Percentiles rank a stretch among this genome's conserved stretches.
These are phyloP conservation scores for Penicillium sclerotigenum DNA, from an alignment of 2,329 filamentous ascomycete genomes.

Conservation along the genomic window DNA sequence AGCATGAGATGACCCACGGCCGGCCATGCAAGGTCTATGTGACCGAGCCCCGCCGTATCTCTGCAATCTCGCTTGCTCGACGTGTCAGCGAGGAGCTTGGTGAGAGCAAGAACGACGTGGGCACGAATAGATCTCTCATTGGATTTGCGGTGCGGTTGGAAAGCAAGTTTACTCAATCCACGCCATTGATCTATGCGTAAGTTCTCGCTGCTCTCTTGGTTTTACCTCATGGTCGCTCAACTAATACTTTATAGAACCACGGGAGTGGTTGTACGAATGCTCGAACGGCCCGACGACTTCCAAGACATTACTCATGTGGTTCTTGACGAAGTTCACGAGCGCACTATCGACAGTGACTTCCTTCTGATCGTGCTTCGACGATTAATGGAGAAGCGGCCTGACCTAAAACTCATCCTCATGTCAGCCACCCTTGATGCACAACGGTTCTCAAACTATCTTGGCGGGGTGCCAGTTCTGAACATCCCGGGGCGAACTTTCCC, in stretches of 20 bases:
- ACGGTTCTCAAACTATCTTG: conserved; percentile 83
- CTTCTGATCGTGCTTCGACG: conserved; percentile 87
- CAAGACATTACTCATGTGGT: conserved; percentile 89
- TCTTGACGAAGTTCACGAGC: conserved; percentile 96
- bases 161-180: conserved; percentile 77
- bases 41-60: conserved; percentile 92
- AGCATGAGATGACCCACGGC: conserved; percentile 78
- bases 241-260: conserved; percentile 46
- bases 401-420: conserved; percentile 93
- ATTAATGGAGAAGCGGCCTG: conserved; percentile 69
- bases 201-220: conserved; percentile 15
- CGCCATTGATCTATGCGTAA: conserved; percentile 83
- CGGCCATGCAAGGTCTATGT: conserved; percentile 89
- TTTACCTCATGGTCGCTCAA: background rate
- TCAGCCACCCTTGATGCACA: conserved; percentile 94
- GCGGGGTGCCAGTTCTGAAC: conserved; percentile 78
- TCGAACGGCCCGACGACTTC: conserved; percentile 83
- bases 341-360: conserved; percentile 95
- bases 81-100: conserved; percentile 94
- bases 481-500: conserved; percentile 94
- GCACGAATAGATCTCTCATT: conserved; percentile 77
- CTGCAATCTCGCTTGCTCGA: conserved; percentile 87
- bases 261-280: conserved; percentile 95
- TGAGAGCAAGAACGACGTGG: conserved; percentile 76
- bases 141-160: conserved; percentile 94